These are phyloP conservation scores for Capsella bursapastoris DNA, from an alignment of 345 rosid genomes.

Conservation along the genomic window DNA sequence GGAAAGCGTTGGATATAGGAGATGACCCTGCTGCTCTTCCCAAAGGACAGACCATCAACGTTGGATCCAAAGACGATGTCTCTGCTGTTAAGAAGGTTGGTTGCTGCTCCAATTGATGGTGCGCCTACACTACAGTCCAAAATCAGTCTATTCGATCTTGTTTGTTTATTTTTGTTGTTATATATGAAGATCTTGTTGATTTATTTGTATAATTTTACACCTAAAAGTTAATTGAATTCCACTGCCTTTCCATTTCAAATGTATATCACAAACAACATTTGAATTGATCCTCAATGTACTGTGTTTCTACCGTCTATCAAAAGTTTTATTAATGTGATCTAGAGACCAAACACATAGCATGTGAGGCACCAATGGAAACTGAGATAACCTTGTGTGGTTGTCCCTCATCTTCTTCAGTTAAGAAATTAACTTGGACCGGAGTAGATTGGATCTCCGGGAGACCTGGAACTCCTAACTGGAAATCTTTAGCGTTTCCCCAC, in stretches of 20 bases:
- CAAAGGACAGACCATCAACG: slow-evolving; percentile 70
- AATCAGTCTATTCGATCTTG: background rate
- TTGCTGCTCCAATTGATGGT: slow-evolving; percentile 57
- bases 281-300: slow-evolving; percentile 1
- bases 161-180: background rate
- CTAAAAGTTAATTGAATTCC: background rate
- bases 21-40: slow-evolving; percentile 75
- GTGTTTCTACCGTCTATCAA: background rate
- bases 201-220: slow-evolving; percentile 29
- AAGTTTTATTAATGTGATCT: slow-evolving; percentile 47
- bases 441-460: slow-evolving; percentile 66
- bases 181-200: slow-evolving; percentile 28
- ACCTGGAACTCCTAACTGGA: slow-evolving; percentile 89
- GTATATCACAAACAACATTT: slow-evolving; percentile 8
- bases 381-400: slow-evolving; percentile 65
- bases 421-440: slow-evolving; percentile 79
- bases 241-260: slow-evolving; percentile 8
- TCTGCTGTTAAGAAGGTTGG: slow-evolving; percentile 78
- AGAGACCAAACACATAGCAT: slow-evolving; percentile 77
- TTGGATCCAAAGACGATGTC: slow-evolving; percentile 69
- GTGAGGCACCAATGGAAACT: slow-evolving; percentile 84
- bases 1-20: slow-evolving; percentile 70
- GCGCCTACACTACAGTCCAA: background rate
- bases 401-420: slow-evolving; percentile 68
- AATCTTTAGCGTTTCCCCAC: slow-evolving; percentile 97